Conservation (phyloP, 805 yeast species). For the Candida odintsovae region DNA sequence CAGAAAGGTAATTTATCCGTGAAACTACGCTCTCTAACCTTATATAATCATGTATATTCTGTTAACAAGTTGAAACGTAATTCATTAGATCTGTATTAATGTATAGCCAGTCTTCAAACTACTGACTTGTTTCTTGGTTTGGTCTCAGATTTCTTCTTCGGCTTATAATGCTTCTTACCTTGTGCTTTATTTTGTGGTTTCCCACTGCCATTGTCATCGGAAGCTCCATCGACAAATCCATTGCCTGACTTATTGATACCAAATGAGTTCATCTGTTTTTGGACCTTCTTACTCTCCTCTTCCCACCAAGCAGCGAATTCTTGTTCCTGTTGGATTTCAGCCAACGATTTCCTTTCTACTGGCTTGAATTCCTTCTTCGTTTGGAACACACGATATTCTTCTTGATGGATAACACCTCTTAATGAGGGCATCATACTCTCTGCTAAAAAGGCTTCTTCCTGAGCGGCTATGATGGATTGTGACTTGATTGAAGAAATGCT, state of each 20-base stretch:
- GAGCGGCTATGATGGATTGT: conserved; percentile 16
- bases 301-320: conserved; percentile 89
- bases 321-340: conserved; percentile 75
- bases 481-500: conserved; percentile 6
- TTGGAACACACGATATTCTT: conserved; percentile 34
- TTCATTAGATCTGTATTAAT: not conserved
- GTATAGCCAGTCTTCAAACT: not conserved
- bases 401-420: conserved; percentile 41
- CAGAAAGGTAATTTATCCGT: too few relatives aligned
- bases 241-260: not conserved
- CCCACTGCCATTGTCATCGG: not conserved
- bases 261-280: conserved; percentile 29
- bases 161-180: not conserved
- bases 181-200: not conserved
- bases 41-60: not conserved
- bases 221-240: not conserved
- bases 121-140: not conserved
- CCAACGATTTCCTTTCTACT: conserved; percentile 37
- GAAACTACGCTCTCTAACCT: too few relatives aligned
- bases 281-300: conserved; percentile 65
- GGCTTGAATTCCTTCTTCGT: conserved; percentile 21
- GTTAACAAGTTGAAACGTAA: not conserved
- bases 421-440: conserved; percentile 25
- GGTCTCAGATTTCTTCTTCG: not conserved
- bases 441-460: conserved; percentile 12